These are phyloP conservation scores for Rhodotorula sphaerocarpa DNA, from an alignment of 768 basidiomycete genomes.

Conservation along the genomic window DNA sequence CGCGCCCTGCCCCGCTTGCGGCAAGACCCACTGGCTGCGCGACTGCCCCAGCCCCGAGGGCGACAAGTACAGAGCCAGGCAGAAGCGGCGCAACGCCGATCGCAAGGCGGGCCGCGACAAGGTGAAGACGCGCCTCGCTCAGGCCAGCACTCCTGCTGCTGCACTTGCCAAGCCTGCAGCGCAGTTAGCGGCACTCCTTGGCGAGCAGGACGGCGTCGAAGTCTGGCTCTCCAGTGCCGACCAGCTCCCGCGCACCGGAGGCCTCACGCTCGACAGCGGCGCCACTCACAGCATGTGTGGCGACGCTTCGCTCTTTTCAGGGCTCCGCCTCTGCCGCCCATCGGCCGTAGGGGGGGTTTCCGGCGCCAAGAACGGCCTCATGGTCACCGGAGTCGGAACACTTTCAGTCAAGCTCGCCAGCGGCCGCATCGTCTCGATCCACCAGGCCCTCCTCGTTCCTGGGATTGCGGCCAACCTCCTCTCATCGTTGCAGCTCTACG, in stretches of 20 bases:
- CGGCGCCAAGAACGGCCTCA: neutral
- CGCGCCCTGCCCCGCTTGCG: neutral
- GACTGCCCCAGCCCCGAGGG: too few species aligned
- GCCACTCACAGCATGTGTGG: neutral
- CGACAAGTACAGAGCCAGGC: too few species aligned
- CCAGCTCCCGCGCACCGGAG: too few species aligned
- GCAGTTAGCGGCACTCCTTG: neutral
- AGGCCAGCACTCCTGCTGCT: too few species aligned
- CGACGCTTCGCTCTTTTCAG: neutral
- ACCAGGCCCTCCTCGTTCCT: conserved; percentile 7
- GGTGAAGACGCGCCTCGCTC: too few species aligned
- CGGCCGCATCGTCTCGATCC: neutral
- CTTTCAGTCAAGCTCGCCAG: neutral
- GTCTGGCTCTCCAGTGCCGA: neutral
- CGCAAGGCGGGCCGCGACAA: too few species aligned
- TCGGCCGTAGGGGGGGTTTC: conserved; percentile 7
- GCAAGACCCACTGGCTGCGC: too few species aligned
- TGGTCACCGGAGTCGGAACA: conserved; percentile 5
- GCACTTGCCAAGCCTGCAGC: too few species aligned
- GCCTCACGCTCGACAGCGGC: neutral
- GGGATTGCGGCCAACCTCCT: conserved; percentile 11
- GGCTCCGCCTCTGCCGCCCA: conserved; percentile 1
- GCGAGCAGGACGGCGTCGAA: neutral
- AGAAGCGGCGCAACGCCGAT: too few species aligned
- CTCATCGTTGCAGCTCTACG: conserved; percentile 1